These are phyloP conservation scores for Alternaria ethzedia DNA, from an alignment of 2,329 filamentous ascomycete genomes.

Conservation along the genomic window DNA sequence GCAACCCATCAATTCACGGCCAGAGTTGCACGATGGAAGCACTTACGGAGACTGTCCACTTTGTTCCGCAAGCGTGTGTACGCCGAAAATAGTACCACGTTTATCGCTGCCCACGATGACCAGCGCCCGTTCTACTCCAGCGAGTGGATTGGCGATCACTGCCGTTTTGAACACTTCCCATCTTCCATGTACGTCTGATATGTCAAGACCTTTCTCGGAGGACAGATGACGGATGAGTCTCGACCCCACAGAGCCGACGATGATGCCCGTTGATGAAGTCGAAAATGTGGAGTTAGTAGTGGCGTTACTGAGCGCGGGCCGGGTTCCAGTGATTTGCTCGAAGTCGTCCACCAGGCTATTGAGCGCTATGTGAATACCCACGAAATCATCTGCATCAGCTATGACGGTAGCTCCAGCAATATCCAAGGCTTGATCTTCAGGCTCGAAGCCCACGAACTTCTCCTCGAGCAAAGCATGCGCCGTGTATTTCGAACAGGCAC, in stretches of 20 bases:
- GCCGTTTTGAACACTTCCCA: conserved; percentile 72
- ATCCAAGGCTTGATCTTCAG: conserved; percentile 12
- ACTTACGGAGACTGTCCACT: conserved; percentile 67
- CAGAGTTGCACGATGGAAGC: fast-evolving
- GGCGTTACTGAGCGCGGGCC: not conserved
- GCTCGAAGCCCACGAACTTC: conserved; percentile 16
- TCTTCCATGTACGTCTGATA: conserved; percentile 61
- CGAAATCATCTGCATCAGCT: conserved; percentile 17
- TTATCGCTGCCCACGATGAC: conserved; percentile 70
- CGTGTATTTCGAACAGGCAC: not conserved
- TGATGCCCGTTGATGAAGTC: conserved; percentile 55
- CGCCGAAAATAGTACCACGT: conserved; percentile 69
- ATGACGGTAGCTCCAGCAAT: conserved; percentile 18
- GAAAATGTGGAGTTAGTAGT: not conserved
- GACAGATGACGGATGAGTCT: conserved; percentile 64
- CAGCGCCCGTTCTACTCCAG: conserved; percentile 62
- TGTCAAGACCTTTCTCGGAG: conserved; percentile 61
- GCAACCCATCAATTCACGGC: not conserved
- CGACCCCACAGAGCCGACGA: conserved; percentile 71
- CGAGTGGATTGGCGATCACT: conserved; percentile 62
- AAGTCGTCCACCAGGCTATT: conserved; percentile 23
- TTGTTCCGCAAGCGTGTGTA: conserved; percentile 73
- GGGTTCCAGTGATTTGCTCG: conserved; percentile 21
- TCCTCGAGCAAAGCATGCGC: conserved; percentile 21
- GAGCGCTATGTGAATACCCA: conserved; percentile 22